A percentile compares a stretch with the other conserved stretches of the same genome.
Evolutionary conservation across 2,329 filamentous ascomycete species (phyloP).

Genomic region (Ceratocystis destructans): DNA sequence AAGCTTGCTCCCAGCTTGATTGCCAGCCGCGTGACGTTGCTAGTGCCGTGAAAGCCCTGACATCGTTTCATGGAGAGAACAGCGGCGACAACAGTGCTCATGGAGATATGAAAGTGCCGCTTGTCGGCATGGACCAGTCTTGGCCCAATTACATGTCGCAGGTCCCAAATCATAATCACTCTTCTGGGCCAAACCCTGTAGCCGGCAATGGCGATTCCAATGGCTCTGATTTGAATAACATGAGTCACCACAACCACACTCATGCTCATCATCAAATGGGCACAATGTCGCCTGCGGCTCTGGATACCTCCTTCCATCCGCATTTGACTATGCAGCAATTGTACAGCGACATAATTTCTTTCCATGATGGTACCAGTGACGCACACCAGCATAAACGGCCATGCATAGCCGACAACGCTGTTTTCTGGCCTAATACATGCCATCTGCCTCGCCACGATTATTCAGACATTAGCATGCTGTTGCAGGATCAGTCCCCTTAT

Average conservation of each 20-base stretch:
- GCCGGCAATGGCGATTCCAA: background rate
- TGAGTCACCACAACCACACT: background rate
- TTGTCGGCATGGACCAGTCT: background rate
- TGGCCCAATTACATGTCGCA: slow-evolving; percentile 5
- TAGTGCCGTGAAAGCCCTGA: slow-evolving; percentile 25
- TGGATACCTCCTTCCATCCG: background rate
- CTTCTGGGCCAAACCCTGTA: background rate
- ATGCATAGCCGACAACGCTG: slow-evolving; percentile 19
- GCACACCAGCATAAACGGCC: slow-evolving; percentile 17
- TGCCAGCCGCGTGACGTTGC: slow-evolving; percentile 17
- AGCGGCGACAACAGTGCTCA: slow-evolving; percentile 15
- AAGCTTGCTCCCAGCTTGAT: slow-evolving; percentile 16
- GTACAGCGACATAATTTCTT: slow-evolving; percentile 14
- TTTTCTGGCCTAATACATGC: slow-evolving; percentile 20
- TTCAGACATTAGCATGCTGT: slow-evolving; percentile 16
- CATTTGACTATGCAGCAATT: slow-evolving; percentile 12
- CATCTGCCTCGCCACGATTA: slow-evolving; percentile 20
- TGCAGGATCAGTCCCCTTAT: slow-evolving; percentile 12
- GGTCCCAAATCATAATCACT: background rate
- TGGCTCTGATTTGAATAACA: background rate
- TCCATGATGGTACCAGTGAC: slow-evolving; percentile 18
- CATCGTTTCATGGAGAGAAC: slow-evolving; percentile 23
- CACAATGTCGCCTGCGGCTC: background rate
- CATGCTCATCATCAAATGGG: slow-evolving; percentile 1
- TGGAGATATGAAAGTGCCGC: background rate